phyloP scores from a whole-genome alignment of 495 filamentous ascomycete genomes.

The Corynascus novoguineensis region DNA sequence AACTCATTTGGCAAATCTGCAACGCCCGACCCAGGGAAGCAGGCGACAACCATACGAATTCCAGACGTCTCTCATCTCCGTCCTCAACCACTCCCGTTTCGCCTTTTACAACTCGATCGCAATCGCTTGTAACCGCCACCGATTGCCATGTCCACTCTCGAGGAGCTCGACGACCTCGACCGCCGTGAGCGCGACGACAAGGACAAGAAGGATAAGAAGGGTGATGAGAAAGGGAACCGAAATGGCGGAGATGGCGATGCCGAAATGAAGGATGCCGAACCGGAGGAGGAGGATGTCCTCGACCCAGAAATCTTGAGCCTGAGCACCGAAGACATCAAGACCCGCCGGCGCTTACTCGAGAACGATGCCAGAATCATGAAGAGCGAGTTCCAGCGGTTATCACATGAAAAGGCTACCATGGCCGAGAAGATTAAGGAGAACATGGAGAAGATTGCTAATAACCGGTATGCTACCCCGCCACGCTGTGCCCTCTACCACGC shows the following conservation, averaged over 20 bases:
- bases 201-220: slow-evolving; percentile 72
- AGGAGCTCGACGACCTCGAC: slow-evolving; percentile 43
- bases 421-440: slow-evolving; percentile 99
- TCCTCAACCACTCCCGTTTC: not conserved
- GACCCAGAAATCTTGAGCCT: slow-evolving; percentile 87
- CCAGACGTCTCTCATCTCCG: not conserved
- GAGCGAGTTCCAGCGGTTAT: slow-evolving; percentile 90
- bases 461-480: slow-evolving; percentile 57
- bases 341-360: slow-evolving; percentile 79
- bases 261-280: slow-evolving; percentile 79
- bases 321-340: slow-evolving; percentile 89
- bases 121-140: slow-evolving; percentile 1
- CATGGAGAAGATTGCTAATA: slow-evolving; percentile 97
- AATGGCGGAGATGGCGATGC: slow-evolving; percentile 68
- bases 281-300: slow-evolving; percentile 70
- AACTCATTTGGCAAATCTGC: not conserved
- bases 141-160: slow-evolving; percentile 36
- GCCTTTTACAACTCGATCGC: not conserved
- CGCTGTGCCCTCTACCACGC: not conserved
- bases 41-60: not conserved
- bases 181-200: slow-evolving; percentile 68
- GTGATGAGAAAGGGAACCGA: slow-evolving; percentile 62
- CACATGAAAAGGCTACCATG: slow-evolving; percentile 92
- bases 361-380: slow-evolving; percentile 98
- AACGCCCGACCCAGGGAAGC: not conserved